Percentiles rank a stretch among this genome's conserved stretches.
Conservation (phyloP, 306 rosid species). For the Quercus mongolica region DNA sequence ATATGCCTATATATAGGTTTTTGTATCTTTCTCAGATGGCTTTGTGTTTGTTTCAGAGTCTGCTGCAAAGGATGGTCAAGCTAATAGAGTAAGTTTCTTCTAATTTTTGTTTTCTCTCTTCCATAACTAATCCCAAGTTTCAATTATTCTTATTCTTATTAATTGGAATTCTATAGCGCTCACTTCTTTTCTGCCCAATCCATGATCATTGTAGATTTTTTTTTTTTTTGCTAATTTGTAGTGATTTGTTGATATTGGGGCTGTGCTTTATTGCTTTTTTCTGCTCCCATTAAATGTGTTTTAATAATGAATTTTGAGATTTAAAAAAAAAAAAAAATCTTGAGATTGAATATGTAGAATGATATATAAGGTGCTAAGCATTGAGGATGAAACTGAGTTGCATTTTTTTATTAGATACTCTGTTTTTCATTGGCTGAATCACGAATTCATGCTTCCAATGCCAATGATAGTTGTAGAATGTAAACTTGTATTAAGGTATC, state of each 20-base stretch:
- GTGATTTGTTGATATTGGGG: background rate
- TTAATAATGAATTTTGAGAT: background rate
- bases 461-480: background rate
- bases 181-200: background rate
- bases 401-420: background rate
- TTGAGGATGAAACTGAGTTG: background rate
- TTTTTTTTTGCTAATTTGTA: background rate
- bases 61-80: slow-evolving; percentile 11
- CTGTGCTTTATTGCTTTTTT: no score
- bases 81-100: slow-evolving; percentile 24
- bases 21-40: background rate
- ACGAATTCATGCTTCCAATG: background rate
- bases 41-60: slow-evolving; percentile 35
- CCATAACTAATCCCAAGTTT: background rate
- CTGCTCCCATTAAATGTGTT: background rate
- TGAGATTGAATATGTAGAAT: background rate
- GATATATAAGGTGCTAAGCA: background rate
- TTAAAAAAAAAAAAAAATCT: background rate
- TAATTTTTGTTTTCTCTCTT: background rate
- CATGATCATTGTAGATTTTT: background rate
- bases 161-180: background rate
- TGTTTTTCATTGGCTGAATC: background rate
- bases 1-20: background rate
- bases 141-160: background rate
- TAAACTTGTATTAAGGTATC: background rate